A percentile compares a stretch with the other conserved stretches of the same genome.
phyloP scores from a whole-genome alignment of 1,139 yeast genomes.

The Suhomyces terraborum region DNA sequence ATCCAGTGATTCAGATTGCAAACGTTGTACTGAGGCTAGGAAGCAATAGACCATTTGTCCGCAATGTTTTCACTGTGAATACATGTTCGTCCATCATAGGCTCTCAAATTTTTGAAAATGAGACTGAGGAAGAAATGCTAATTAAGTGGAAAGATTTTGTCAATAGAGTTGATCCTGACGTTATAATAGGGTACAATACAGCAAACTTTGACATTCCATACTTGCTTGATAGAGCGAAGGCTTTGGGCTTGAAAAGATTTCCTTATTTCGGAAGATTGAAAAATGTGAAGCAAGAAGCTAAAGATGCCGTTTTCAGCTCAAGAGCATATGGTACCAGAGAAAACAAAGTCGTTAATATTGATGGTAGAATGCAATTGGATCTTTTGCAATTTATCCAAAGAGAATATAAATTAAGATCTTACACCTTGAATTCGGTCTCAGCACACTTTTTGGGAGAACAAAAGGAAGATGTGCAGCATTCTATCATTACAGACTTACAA shows the following conservation, averaged over 20 bases:
- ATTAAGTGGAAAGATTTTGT: constrained; percentile 84
- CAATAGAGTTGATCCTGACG: constrained; percentile 87
- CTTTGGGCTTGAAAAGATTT: constrained; percentile 66
- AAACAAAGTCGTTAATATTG: constrained; percentile 86
- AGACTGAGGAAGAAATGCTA: constrained; percentile 80
- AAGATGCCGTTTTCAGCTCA: constrained; percentile 84
- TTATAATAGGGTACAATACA: constrained; percentile 93
- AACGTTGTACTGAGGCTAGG: constrained; percentile 88
- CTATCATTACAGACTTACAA: constrained; percentile 91
- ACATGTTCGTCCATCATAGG: constrained; percentile 94
- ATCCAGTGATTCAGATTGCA: constrained; percentile 96
- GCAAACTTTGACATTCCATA: constrained; percentile 96
- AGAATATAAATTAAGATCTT: constrained; percentile 91
- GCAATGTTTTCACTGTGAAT: constrained; percentile 92
- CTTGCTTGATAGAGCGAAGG: constrained; percentile 79
- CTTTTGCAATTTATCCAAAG: constrained; percentile 89
- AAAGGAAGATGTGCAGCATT: constrained; percentile 97
- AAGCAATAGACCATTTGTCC: constrained; percentile 77
- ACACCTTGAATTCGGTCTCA: constrained; percentile 92
- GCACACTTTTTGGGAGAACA: constrained; percentile 94
- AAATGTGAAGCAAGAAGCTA: constrained; percentile 70
- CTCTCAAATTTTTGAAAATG: constrained; percentile 78
- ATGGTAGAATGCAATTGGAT: constrained; percentile 95
- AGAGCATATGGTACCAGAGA: constrained; percentile 97
- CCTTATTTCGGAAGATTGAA: constrained; percentile 85